Percentiles rank a stretch among this genome's conserved stretches.
These are phyloP conservation scores for Pezizomycotina sp. DNA, from an alignment of 2,329 filamentous ascomycete genomes.

Conservation along the genomic window DNA sequence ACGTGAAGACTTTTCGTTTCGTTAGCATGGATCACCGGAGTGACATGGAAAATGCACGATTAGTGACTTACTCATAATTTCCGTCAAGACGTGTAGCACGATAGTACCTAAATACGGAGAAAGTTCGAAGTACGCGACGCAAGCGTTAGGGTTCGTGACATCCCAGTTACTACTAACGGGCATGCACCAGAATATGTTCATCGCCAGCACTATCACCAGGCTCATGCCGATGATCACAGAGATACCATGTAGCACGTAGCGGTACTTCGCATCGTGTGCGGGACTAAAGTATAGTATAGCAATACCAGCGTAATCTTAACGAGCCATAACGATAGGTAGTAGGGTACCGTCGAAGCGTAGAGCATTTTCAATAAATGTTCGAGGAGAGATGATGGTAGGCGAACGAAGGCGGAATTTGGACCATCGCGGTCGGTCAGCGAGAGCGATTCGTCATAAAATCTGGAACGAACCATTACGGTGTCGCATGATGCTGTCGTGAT, in stretches of 20 bases:
- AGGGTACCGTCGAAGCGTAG: constrained; percentile 4
- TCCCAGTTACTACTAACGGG: constrained; percentile 12
- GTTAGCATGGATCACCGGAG: neutral
- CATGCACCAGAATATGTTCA: constrained; percentile 12
- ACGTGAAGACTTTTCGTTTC: constrained; percentile 3
- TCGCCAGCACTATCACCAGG: constrained; percentile 1
- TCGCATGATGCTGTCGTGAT: constrained; percentile 3
- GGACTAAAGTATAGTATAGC: constrained; percentile 8
- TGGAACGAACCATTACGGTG: constrained; percentile 3
- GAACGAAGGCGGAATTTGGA: neutral
- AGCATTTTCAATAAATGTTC: constrained; percentile 6
- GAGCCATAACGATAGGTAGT: constrained; percentile 5
- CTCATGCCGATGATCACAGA: constrained; percentile 1
- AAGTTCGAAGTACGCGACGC: constrained; percentile 3
- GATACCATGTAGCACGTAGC: constrained; percentile 10
- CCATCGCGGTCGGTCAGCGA: neutral
- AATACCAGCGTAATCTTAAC: constrained; percentile 10
- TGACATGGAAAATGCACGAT: neutral
- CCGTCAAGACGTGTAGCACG: constrained; percentile 4
- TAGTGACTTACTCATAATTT: constrained; percentile 6
- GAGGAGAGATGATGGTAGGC: neutral
- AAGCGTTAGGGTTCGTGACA: constrained; percentile 5
- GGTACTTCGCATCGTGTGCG: constrained; percentile 6
- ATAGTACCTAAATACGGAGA: constrained; percentile 2
- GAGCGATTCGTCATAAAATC: constrained; percentile 7